Evolutionary conservation across 2,329 filamentous ascomycete genomes (phyloP), one percentile per base, ranked within the genome.

Genomic region (Monilinia vaccinii-corymbosi): DNA sequence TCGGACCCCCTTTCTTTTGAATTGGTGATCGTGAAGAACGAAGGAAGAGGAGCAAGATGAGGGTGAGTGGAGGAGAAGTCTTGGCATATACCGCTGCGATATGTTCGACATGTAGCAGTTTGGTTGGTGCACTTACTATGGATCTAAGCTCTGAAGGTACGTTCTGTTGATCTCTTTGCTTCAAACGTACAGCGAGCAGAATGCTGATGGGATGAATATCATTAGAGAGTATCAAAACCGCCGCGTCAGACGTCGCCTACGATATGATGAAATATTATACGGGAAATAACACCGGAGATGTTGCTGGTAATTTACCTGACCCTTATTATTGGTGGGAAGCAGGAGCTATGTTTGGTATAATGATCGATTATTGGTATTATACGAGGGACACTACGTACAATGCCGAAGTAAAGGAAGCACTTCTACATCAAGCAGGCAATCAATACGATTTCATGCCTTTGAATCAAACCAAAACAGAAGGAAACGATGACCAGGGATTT

Each of bases 341-440:
- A 84, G 89, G 87, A 88, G 74, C 86, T 79, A 83, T 91, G 76
- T 78, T 85, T 74, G 82, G 81, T 38, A 78, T 86, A 6, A 76
- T 94, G 62, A 78, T 94, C 60, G 88, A 94, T 67, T 94, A 93
- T 72, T 94, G 88, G 88, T 88, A 85, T 70, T 89, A 89, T 71
- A 92, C 88, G 0, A 84, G 84, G 21, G 88, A 92, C 68, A 76
- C 78, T 11, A 78, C 79, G 51, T 93, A 88, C 74, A 91, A 91
- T 69, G 75, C 83, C 10, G 74, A 59, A 14, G 59, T 65, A 88
- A 60, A 61, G 38, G 77, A 87, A 64, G 90, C 82, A 16, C 78
- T 95, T 66, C 78, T 91, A 55, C 84, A 82, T 71, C 90, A 95
- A 73, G 83, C 86, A 60, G 89, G 89, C 61, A 78, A 81, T 1